Evolutionary conservation across 2,329 filamentous ascomycete genomes (phyloP).

Genomic region (Microdochium trichocladiopsis): DNA sequence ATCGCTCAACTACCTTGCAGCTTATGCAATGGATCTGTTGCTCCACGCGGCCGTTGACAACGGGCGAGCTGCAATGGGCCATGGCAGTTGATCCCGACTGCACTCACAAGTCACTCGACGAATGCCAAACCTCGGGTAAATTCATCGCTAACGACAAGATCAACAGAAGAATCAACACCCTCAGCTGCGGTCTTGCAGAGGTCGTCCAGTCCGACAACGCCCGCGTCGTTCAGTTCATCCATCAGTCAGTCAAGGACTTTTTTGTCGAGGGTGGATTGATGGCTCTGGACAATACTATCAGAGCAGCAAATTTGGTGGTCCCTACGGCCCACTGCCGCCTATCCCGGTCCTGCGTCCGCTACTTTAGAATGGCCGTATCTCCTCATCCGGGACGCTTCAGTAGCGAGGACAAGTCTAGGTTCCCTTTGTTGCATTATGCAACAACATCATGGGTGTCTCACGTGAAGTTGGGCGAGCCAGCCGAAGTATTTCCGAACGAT

Average conservation of each 20-base stretch:
- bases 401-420: background rate
- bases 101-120: conserved; percentile 9
- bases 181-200: conserved; percentile 22
- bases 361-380: conserved; percentile 10
- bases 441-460: conserved; percentile 8
- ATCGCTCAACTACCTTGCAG: conserved; percentile 8
- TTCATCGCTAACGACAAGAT: conserved; percentile 8
- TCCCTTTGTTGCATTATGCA: conserved; percentile 9
- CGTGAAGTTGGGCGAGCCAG: background rate
- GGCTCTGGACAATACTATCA: conserved; percentile 4
- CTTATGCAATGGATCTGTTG: conserved; percentile 26
- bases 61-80: conserved; percentile 22
- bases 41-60: conserved; percentile 12
- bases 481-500: background rate
- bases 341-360: conserved; percentile 16
- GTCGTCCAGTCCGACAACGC: conserved; percentile 1
- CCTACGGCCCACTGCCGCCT: conserved; percentile 11
- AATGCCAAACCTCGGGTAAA: conserved; percentile 8
- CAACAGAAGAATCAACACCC: conserved; percentile 9
- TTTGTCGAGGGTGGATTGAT: conserved; percentile 15
- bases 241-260: conserved; percentile 25
- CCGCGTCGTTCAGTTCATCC: conserved; percentile 23
- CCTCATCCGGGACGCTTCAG: conserved; percentile 4
- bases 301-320: conserved; percentile 2
- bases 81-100: conserved; percentile 16